These are phyloP conservation scores for Trichoderma atroviride DNA, from an alignment of 2,329 filamentous ascomycete species.

Conservation along the genomic window DNA sequence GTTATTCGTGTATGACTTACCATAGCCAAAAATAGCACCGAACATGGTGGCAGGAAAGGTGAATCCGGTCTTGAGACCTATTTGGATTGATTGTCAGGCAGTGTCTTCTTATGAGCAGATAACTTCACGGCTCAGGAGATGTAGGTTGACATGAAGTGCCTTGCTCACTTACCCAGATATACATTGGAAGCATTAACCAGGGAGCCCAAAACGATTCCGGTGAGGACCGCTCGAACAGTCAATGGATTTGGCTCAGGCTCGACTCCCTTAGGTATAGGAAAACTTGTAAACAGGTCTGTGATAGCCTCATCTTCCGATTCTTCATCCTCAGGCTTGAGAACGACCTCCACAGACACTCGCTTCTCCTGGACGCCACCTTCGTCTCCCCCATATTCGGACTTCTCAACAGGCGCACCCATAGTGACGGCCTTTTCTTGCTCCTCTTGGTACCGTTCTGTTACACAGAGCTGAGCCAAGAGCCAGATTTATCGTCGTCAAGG, in stretches of 20 bases:
- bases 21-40: constrained; percentile 62
- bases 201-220: constrained; percentile 59
- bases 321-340: constrained; percentile 36
- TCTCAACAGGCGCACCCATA: constrained; percentile 8
- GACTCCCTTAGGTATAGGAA: constrained; percentile 46
- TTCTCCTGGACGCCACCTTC: constrained; percentile 31
- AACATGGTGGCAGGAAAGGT: constrained; percentile 53
- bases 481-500: background rate
- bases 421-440: background rate
- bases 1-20: background rate
- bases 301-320: constrained; percentile 35
- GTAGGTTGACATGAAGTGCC: too few relatives aligned
- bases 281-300: constrained; percentile 45
- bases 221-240: constrained; percentile 57
- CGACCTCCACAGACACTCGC: constrained; percentile 31
- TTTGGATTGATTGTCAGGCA: background rate
- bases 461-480: background rate
- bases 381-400: constrained; percentile 8
- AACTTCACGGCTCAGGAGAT: background rate
- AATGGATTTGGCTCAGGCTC: constrained; percentile 52
- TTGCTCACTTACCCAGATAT: constrained; percentile 52
- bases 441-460: background rate
- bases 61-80: constrained; percentile 55
- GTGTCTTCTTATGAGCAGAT: too few relatives aligned
- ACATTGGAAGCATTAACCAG: constrained; percentile 65